phyloP scores from a whole-genome alignment of 2,329 filamentous ascomycete species.

The Pseudocercospora crystallina region DNA sequence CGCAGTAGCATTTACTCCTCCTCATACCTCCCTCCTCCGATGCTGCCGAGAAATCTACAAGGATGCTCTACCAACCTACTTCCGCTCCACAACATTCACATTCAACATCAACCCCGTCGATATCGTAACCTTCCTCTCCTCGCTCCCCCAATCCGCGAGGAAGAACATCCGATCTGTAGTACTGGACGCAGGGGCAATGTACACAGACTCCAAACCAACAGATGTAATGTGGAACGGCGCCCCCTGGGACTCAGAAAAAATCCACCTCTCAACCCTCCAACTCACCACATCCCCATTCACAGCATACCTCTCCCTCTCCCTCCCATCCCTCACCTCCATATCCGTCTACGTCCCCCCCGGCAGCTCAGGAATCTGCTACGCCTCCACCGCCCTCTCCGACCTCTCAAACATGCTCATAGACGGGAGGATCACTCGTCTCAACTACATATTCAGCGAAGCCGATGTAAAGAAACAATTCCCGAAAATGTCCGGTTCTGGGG shows the following conservation, averaged over 20 bases:
- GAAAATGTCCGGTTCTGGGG: no score
- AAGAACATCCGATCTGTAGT: background rate
- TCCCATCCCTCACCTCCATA: background rate
- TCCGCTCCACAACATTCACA: background rate
- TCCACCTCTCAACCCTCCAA: background rate
- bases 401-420: background rate
- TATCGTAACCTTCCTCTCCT: background rate
- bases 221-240: background rate
- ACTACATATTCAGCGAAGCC: no score
- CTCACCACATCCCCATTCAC: background rate
- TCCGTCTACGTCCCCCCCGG: background rate
- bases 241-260: background rate
- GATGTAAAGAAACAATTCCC: no score
- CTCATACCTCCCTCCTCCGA: background rate
- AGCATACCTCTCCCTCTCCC: background rate
- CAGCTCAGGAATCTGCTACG: slow-evolving; percentile 1
- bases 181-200: background rate
- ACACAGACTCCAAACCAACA: background rate
- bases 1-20: background rate
- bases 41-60: background rate
- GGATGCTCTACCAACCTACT: background rate
- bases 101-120: background rate
- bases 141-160: background rate
- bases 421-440: no score
- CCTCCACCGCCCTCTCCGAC: background rate